These are phyloP conservation scores for Apiospora kogelbergensis DNA, from an alignment of 2,329 filamentous ascomycete genomes.

Conservation along the genomic window DNA sequence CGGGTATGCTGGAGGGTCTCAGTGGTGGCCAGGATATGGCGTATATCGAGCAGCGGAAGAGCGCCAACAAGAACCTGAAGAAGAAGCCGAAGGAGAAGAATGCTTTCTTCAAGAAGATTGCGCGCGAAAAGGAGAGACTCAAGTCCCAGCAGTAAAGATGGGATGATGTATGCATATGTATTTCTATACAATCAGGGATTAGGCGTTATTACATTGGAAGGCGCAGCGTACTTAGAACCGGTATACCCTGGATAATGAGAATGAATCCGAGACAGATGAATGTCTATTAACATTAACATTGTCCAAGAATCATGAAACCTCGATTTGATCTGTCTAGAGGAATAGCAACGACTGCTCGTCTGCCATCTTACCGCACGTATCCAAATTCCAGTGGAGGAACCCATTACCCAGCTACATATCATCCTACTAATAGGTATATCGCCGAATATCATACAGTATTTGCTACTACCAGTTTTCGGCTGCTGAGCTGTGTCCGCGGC, in stretches of 20 bases:
- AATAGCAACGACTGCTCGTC: not conserved
- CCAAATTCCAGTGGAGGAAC: too few relatives aligned
- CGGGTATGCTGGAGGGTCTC: constrained; percentile 80
- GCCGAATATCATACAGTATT: not conserved
- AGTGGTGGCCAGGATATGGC: constrained; percentile 96
- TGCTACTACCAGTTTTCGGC: not conserved
- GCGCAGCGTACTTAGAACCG: not conserved
- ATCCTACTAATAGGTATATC: not conserved
- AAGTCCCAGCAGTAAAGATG: constrained; percentile 2
- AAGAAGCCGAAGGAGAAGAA: constrained; percentile 58
- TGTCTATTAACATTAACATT: not conserved
- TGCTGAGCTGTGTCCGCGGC: not conserved
- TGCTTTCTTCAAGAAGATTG: constrained; percentile 66
- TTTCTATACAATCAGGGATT: not conserved
- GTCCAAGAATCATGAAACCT: not conserved
- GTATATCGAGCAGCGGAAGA: constrained; percentile 83
- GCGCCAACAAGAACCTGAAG: constrained; percentile 66
- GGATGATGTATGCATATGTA: not conserved
- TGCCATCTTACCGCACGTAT: too few relatives aligned
- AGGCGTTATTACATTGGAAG: not conserved
- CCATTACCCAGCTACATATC: not conserved
- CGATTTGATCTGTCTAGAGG: not conserved
- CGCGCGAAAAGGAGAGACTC: constrained; percentile 59
- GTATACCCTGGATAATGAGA: constrained; percentile 2
- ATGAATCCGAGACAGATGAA: not conserved